phyloP scores from a whole-genome alignment of 2,329 filamentous ascomycete genomes.

The Talaromyces sp. region DNA sequence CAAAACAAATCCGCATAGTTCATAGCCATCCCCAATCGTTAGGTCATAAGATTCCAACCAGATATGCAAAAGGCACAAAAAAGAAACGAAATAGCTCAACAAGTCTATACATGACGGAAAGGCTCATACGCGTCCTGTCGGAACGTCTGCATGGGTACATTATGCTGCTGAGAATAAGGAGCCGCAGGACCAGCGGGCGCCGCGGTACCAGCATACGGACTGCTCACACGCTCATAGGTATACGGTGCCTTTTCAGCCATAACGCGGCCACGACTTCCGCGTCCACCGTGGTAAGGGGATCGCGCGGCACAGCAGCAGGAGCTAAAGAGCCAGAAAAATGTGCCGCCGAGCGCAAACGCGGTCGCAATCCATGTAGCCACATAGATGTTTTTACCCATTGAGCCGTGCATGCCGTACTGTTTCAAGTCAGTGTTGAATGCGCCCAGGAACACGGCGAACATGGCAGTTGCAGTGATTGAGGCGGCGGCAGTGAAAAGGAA shows the following conservation, averaged over 20 bases:
- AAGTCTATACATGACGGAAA: conserved; percentile 31
- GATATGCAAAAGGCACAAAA: not conserved
- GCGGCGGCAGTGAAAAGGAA: conserved; percentile 60
- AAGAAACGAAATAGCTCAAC: not conserved
- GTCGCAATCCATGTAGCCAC: conserved; percentile 73
- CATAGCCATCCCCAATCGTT: conserved; percentile 1
- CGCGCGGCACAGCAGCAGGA: conserved; percentile 85
- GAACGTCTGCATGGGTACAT: conserved; percentile 26
- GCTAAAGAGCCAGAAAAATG: conserved; percentile 87
- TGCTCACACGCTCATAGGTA: conserved; percentile 56
- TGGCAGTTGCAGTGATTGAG: conserved; percentile 69
- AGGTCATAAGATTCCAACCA: conserved; percentile 1
- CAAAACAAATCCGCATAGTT: not conserved
- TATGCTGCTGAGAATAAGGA: conserved; percentile 19
- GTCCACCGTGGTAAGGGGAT: conserved; percentile 46
- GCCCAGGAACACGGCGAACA: conserved; percentile 67
- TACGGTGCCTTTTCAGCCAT: conserved; percentile 59
- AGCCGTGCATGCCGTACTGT: conserved; percentile 66
- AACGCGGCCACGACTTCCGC: conserved; percentile 34
- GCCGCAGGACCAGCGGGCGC: conserved; percentile 20
- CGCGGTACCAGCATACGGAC: conserved; percentile 26
- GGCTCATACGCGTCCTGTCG: conserved; percentile 34
- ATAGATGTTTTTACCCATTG: conserved; percentile 67
- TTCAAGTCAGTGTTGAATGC: conserved; percentile 65
- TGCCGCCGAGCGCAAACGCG: conserved; percentile 69